These are phyloP conservation scores for Albifimbria verrucaria DNA, from an alignment of 2,329 filamentous ascomycete genomes.

Conservation along the genomic window DNA sequence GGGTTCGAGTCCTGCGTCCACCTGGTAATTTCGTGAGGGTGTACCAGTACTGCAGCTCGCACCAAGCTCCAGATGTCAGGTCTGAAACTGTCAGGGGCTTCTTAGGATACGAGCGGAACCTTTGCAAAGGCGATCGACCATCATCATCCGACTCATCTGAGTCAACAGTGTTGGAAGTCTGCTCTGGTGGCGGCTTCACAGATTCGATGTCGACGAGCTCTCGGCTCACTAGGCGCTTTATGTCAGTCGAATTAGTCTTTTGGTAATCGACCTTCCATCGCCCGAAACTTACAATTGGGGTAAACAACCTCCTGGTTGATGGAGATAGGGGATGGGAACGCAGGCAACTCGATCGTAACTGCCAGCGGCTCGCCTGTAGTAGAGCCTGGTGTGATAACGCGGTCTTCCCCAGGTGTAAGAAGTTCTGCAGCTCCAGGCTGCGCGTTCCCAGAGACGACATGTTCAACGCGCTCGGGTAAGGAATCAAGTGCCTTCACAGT, in stretches of 20 bases:
- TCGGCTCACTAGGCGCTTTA: constrained; percentile 61
- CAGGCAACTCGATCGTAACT: background rate
- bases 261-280: constrained; percentile 6
- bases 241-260: constrained; percentile 54
- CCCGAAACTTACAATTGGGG: constrained; percentile 48
- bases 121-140: constrained; percentile 60
- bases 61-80: constrained; percentile 87
- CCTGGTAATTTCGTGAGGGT: constrained; percentile 68
- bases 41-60: constrained; percentile 91
- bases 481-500: constrained; percentile 2
- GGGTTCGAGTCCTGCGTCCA: constrained; percentile 71
- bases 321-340: constrained; percentile 11
- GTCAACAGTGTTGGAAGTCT: background rate
- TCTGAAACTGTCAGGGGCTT: constrained; percentile 87
- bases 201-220: constrained; percentile 27
- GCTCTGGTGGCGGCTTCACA: constrained; percentile 8
- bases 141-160: constrained; percentile 19
- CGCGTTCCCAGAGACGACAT: constrained; percentile 2
- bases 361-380: background rate
- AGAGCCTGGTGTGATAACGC: background rate
- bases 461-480: background rate
- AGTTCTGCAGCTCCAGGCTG: background rate
- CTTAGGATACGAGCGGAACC: constrained; percentile 73
- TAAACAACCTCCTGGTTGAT: constrained; percentile 34
- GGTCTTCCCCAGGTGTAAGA: background rate